Evolutionary conservation across 2,329 filamentous ascomycete genomes (phyloP), one percentile per base, ranked within the genome.

Genomic region (Chaetomiaceae sp.): DNA sequence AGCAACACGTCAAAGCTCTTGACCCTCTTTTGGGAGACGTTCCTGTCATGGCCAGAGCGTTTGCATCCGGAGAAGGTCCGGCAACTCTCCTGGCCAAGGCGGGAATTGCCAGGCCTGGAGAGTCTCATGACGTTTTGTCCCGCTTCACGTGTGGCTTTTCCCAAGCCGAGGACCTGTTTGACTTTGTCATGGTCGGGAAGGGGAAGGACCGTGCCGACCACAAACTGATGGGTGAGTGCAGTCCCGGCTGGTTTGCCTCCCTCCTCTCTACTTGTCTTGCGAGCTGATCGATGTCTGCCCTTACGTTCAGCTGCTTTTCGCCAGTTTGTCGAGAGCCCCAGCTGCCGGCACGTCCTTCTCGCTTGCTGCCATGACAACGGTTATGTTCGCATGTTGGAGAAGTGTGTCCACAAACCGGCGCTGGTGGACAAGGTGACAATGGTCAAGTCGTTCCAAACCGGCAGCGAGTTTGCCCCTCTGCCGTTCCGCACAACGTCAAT

Each of bases 311-410:
- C 22, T 17, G 27, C 45, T 7, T 59, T 59, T 25, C 52, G 53
- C 5, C 57, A 57, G 36, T 56, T 58, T 25, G 55, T 39, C 12
- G 53, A 54, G 38, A 54, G 25, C 27, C 53, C 55, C 4, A 51
- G 23, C 4, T 59, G 57, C 31, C 52, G 40, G 15, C 55, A 50
- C 22, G 19, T 59, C 8, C 27, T 59, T 6, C 47, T 58, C 6
- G 55, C 46, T 12, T 56, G 52, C 38, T 55, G 57, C 23, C 55
- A 57, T 19, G 54, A 59, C 44, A 59, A 58, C 25, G 55, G 55
- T 1, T 59, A 57, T 22, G 52, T 58, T 2, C 57, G 55, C 5
- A 51, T 55, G 57, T 47, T 59, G 1, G 55, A 57, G 31, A 55
- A 57, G 25, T 56, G 40, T n/a, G 47, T 47, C 14, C 38, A 42